These are phyloP conservation scores for Rhodocollybia butyracea DNA, from an alignment of 768 basidiomycete genomes.

Conservation along the genomic window DNA sequence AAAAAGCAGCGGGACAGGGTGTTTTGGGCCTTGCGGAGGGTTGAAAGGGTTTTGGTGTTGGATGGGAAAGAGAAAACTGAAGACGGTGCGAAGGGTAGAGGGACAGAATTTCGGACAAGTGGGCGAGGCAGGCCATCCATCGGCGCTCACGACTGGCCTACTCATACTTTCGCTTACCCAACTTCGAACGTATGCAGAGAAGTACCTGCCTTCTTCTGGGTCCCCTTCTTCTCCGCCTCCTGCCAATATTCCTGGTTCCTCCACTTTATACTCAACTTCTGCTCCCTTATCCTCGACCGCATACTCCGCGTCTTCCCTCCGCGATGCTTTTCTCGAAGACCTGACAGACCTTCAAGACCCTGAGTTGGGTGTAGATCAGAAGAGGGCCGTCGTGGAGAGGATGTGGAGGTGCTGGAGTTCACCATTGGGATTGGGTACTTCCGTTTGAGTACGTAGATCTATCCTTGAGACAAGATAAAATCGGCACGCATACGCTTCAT, in stretches of 20 bases:
- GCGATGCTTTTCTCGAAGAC: conserved; percentile 82
- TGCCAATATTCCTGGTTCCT: background rate
- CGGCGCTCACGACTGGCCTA: conserved; percentile 68
- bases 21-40: conserved; percentile 72
- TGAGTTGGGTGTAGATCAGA: conserved; percentile 61
- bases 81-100: too few relatives aligned
- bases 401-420: conserved; percentile 89
- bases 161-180: conserved; percentile 68
- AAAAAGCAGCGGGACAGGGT: conserved; percentile 46
- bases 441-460: too few relatives aligned
- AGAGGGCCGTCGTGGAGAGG: conserved; percentile 72
- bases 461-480: too few relatives aligned
- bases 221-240: background rate
- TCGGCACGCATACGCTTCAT: too few relatives aligned
- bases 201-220: conserved; percentile 48
- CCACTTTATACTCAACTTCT: background rate
- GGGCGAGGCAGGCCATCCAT: conserved; percentile 21
- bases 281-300: background rate
- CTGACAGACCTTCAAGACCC: conserved; percentile 80
- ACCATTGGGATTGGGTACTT: conserved; percentile 66
- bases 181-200: conserved; percentile 62
- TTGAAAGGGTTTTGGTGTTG: conserved; percentile 2
- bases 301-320: conserved; percentile 43
- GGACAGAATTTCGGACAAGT: too few relatives aligned
- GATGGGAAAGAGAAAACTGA: background rate